Base-by-base conservation (phyloP, 2,329 filamentous ascomycete genomes). In the Boeremia lycopersici region DNA sequence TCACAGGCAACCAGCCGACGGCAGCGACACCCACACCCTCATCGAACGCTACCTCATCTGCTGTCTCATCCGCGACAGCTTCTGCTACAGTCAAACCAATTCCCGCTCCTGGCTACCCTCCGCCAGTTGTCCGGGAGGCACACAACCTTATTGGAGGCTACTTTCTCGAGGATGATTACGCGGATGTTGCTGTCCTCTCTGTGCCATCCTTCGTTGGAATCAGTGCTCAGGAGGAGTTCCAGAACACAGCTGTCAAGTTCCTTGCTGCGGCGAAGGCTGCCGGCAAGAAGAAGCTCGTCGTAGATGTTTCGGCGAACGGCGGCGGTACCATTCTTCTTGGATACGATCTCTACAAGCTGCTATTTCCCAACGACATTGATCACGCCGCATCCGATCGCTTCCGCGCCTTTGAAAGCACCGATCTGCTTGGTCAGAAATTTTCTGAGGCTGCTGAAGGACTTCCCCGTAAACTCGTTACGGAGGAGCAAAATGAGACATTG, bases 241-340 rank as follows among this genome's bases (percentile, higher is more conserved):
- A 80, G 46, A 60, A 70, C n/a, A 71, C 76, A 23, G 76, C 74
- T 43, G 71, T 69, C 8, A 69, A 75, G 13, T 76, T 80, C 59
- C 73, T 81, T 40, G 67, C 75, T 9, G 69, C 71, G 12, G 78
- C 78, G 31, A 77, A 77, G 51, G 74, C 76, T 9, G 78, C 77
- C 1, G 81, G 81, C 52, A 86, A 85, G 73, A 85, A 79, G 40
- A 85, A 84, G 68, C 78, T 88, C 0, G 80, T 88, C 10, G 75
- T 88, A 28, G 85, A 87, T 60, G 71, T 87, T 6, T 79, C 78
- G 3, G 78, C 78, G 41, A 88, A 88, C 60, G 81, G 79, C 2
- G 86, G 86, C 36, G 85, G 86, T 23, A 79, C 78, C 12, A 82
- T 87, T 39, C 67, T 85, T 7, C 78, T 82, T n/a, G 85, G 83